phyloP scores from a whole-genome alignment of 1,284 basidiomycete species.

The Malassezia sp. region DNA sequence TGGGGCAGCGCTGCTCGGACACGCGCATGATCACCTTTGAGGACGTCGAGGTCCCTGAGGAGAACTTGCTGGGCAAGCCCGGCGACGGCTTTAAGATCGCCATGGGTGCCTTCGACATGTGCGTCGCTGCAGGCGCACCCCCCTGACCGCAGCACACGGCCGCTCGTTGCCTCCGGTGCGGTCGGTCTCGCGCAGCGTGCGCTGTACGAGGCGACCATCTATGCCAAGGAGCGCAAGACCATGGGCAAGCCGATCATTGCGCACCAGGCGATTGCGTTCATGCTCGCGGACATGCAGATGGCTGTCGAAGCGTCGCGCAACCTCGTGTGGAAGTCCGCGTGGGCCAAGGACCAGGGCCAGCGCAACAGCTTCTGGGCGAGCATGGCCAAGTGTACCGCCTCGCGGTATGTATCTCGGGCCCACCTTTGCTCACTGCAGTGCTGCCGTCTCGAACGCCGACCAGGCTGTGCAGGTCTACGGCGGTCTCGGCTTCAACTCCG shows the following conservation, averaged over 20 bases:
- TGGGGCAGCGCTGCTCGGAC: conserved; percentile 55
- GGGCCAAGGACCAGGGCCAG: conserved; percentile 51
- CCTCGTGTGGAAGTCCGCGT: conserved; percentile 51
- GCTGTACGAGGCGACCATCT: conserved; percentile 52
- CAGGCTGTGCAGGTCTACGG: conserved; percentile 50
- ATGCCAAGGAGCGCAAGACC: conserved; percentile 53
- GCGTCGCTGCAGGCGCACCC: no score
- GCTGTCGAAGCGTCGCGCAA: conserved; percentile 49
- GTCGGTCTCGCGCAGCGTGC: conserved; percentile 53
- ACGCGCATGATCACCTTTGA: conserved; percentile 54
- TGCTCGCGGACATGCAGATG: conserved; percentile 55
- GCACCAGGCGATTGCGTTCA: conserved; percentile 53
- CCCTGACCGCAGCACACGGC: no score
- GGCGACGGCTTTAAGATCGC: conserved; percentile 54
- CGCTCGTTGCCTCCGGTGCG: conserved; percentile 52
- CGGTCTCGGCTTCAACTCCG: conserved; percentile 53
- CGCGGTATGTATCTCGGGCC: conserved; percentile 5
- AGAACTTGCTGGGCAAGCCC: conserved; percentile 51
- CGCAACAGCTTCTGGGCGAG: conserved; percentile 53
- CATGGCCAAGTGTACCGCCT: conserved; percentile 52
- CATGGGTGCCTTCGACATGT: conserved; percentile 55
- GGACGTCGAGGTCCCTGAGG: conserved; percentile 50
- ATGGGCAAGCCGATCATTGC: conserved; percentile 54
- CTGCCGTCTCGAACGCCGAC: conserved; percentile 39
- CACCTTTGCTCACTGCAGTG: conserved; percentile 12